Evolutionary conservation across 331 rosid species (phyloP), one percentile per base, ranked within the genome.

Genomic region (Cucumis variabilis): DNA sequence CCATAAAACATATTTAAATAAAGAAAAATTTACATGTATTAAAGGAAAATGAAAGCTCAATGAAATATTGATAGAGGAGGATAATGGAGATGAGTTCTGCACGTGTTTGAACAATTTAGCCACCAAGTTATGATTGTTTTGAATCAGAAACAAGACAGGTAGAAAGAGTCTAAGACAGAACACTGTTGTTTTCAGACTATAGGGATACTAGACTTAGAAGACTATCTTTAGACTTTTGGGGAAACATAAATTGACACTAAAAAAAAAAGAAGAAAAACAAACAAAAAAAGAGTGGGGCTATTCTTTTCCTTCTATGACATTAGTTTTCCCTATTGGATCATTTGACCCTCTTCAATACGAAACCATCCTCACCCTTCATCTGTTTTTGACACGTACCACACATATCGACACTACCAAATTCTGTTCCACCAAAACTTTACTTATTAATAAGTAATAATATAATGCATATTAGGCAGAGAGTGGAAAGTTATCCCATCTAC

Each of bases 61-160:
- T 76, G 62, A 76, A 76, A 48, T 76, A 46, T 63, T 48, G 63
- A 53, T 6, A n/a, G 65, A 50, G 66, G 30, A 15, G 48, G 48
- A 44, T 8, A 44, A 0, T 50, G 66, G 68, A 17, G 67, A 79
- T 51, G 7, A 46, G 67, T n/a, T 25, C 68, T 53, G 84, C 84
- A 79, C 46, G 84, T 79, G 84, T 79, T 79, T 78, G 37, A 25
- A 24, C 46, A 79, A 14, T 79, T 79, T 79, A 79, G 24, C 68
- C 66, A 79, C 84, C 67, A 79, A 17, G 84, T 51, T 25, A 79
- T 79, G 84, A 79, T 79, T 79, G 46, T 14, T 55, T 51, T 79
- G 25, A 44, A 79, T 5, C 84, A 16, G 68, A 79, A 79, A 79
- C 66, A 24, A 51, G 83, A 78, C 83, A 51, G 66, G 51, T 41